Evolutionary conservation across 495 filamentous ascomycete genomes (phyloP).

Genomic region (Sporormia fimetaria): DNA sequence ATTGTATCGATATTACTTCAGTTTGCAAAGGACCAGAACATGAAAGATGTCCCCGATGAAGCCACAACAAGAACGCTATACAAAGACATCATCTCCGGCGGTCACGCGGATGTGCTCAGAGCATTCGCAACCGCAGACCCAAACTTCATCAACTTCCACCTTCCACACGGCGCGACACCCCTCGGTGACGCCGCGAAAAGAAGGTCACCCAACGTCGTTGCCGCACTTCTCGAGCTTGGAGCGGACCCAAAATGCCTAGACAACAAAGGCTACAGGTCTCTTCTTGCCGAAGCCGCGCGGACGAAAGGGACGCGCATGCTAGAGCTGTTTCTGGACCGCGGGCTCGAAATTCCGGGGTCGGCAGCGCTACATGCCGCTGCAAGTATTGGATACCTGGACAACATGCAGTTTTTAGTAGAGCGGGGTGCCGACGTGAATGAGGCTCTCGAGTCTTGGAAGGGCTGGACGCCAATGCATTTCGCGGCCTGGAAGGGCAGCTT

Average conservation of each 20-base stretch:
- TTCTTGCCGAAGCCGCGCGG: neutral
- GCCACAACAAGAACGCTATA: neutral
- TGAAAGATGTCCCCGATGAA: neutral
- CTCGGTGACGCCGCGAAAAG: neutral
- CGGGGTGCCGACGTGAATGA: constrained; percentile 1
- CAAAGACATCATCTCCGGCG: neutral
- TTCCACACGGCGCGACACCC: neutral
- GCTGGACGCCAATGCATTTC: constrained; percentile 1
- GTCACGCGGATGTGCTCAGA: neutral
- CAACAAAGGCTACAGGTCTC: neutral
- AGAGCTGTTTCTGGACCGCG: neutral
- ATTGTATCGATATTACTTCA: constrained; percentile 1
- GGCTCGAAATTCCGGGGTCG: neutral
- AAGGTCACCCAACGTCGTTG: neutral
- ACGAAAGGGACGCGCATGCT: neutral
- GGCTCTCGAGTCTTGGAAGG: neutral
- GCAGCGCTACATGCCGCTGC: constrained; percentile 1
- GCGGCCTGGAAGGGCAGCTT: neutral
- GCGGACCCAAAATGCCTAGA: neutral
- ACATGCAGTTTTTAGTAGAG: neutral
- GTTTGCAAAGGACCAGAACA: neutral
- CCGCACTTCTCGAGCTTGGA: constrained; percentile 1
- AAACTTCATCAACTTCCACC: neutral
- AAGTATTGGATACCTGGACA: neutral
- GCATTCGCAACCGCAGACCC: constrained; percentile 1